Base-by-base conservation (phyloP, 148 eudicot species). In the Cornus controversa region DNA sequence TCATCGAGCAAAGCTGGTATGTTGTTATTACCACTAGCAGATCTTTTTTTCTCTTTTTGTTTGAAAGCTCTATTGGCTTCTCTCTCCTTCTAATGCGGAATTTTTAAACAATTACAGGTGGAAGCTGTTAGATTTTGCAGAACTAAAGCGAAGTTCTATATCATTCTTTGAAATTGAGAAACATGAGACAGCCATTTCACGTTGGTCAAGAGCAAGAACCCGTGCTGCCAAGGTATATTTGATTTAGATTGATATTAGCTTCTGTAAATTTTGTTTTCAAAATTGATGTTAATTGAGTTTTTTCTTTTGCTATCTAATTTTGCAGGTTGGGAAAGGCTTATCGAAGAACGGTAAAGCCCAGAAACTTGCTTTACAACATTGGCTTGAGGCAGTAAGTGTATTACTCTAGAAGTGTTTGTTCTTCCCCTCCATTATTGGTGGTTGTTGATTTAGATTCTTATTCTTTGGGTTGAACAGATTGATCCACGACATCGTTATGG, bases 401-500 rank as follows among this genome's bases (percentile, higher is more conserved):
- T 24, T 54, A 10, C 10, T 69, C 11, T 54, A 47, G 0, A 28
- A 20, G 40, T 42, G 37, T 47, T 36, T 70, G 75, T 36, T 42
- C 10, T 27, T 28, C 26, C 24, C 8, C 31, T 76, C 76, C 20
- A 47, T 23, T 54, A 10, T 25, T 54, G 66, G 16, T 10, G 24
- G 28, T 15, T 76, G 63, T 62, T 83, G 69, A 89, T 60, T 58
- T 63, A 7, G 15, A 25, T 76, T 69, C 50, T 69, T 34, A 6
- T 27, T 68, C 7, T 72, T 54, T 82, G n/a, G 75, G 23, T 78
- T 67, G 28, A 73, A 74, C 86, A 96, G 99, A 96, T 93, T 86
- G 99, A 96, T 86, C 99, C 99, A 66, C 90, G 99, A 73, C 99
- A 96, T 79, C 98, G 99, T 18, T 96, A 96, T 79, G 99, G 99